Evolutionary conservation across 768 basidiomycete genomes (phyloP).

Genomic region (Xanthoconium purpureum): DNA sequence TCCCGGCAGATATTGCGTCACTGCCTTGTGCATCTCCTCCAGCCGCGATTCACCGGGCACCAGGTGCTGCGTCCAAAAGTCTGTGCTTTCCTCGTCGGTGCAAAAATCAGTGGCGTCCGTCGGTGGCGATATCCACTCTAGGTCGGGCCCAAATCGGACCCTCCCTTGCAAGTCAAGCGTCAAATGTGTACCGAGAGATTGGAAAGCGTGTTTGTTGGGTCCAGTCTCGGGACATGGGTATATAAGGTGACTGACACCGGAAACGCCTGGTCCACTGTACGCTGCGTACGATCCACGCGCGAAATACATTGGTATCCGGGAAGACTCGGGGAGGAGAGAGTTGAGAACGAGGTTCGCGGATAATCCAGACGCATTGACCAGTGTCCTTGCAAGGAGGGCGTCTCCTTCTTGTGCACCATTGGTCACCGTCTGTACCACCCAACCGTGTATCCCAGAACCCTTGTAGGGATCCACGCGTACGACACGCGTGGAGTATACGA

Average conservation of each 20-base stretch:
- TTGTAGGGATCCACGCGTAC: slow-evolving; percentile 77
- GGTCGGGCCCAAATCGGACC: slow-evolving; percentile 88
- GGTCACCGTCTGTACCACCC: slow-evolving; percentile 83
- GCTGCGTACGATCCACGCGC: slow-evolving; percentile 85
- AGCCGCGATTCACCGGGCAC: slow-evolving; percentile 59
- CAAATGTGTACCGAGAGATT: slow-evolving; percentile 89
- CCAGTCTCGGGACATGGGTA: slow-evolving; percentile 85
- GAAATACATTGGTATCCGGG: slow-evolving; percentile 72
- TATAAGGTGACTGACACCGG: slow-evolving; percentile 68
- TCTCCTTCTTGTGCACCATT: slow-evolving; percentile 49
- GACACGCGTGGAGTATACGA: slow-evolving; percentile 77
- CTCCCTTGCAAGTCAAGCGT: slow-evolving; percentile 83
- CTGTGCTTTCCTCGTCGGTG: slow-evolving; percentile 44
- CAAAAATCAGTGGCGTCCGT: slow-evolving; percentile 26
- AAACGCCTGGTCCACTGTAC: slow-evolving; percentile 77
- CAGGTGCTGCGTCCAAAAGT: slow-evolving; percentile 76
- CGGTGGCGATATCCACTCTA: slow-evolving; percentile 77
- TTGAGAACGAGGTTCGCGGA: slow-evolving; percentile 71
- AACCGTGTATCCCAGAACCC: slow-evolving; percentile 49
- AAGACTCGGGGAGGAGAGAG: slow-evolving; percentile 53
- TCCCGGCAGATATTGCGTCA: slow-evolving; percentile 70
- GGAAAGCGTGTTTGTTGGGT: slow-evolving; percentile 59
- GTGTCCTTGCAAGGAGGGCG: slow-evolving; percentile 65
- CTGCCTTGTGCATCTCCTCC: slow-evolving; percentile 64
- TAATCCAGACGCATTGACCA: slow-evolving; percentile 84